Base-by-base conservation (phyloP, 164 flowering plant genomes). In the Kingdonia uniflora region DNA sequence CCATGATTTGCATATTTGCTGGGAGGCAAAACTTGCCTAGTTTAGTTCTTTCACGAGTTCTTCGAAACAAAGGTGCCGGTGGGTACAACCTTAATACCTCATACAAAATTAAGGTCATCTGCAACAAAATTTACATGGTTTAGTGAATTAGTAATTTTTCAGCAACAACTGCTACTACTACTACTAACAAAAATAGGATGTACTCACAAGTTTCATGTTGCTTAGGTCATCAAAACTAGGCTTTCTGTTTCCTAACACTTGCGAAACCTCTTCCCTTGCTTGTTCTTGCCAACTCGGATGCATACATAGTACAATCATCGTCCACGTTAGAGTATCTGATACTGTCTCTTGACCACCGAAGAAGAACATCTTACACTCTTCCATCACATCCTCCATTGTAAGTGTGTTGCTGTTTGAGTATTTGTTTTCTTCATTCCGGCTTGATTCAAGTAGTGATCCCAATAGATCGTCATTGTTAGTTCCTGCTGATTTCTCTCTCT, bases 81-180 rank as follows among this genome's bases (percentile, higher is more conserved):
- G 68, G 52, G 22, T 68, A 60, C 38, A 68, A 25, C 26, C 72
- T 63, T 20, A 68, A 44, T 17, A 60, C 65, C 51, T 68, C 72
- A 51, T 52, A 16, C 15, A 68, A 20, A 2, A 69, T 69, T 63
- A 69, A 52, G 0, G 20, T 51, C 10, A 68, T 55, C 68, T 68
- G 54, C 15, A 50, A n/a, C n/a, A n/a, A n/a, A n/a, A n/a, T n/a
- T 3, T 29, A 8, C 35, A 29, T 29, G 35, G 4, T 29, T 29
- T 4, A 29, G 35, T 3, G 8, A 29, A 29, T 8, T 8, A 29
- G 8, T 29, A 29, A 29, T 3, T 29, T 29, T 29, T 29, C 4
- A 29, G 8, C 8, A 4, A 29, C 35, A 29, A 29, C 4, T 29
- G 35, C 4, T 29, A 29, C 6, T n/a, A n/a, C n/a, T n/a, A n/a